A percentile compares a stretch with the other conserved stretches of the same genome.
Evolutionary conservation across 176 grass and related monocot genomes (phyloP).

Genomic region (Bolboschoenus planiculmis): DNA sequence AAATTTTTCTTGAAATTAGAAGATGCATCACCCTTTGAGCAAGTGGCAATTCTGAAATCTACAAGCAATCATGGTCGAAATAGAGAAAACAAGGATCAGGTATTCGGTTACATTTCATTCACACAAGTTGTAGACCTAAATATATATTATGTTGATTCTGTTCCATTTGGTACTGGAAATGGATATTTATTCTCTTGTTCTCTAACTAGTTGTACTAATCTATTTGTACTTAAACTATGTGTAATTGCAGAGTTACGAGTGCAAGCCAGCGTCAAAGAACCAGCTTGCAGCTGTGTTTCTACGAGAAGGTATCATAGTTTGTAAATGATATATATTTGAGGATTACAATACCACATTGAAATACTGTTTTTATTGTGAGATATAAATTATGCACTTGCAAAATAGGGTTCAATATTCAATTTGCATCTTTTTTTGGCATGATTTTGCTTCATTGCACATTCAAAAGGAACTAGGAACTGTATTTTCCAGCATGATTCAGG

Average conservation of each 20-base stretch:
- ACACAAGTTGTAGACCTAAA: not conserved
- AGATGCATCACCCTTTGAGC: not conserved
- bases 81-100: conserved; percentile 11
- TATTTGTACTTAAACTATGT: not conserved
- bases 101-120: not conserved
- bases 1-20: not conserved
- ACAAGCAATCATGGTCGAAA: not conserved
- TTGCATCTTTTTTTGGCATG: not conserved
- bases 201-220: not conserved
- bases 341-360: not conserved
- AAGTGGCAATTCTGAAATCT: not conserved
- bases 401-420: not conserved
- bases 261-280: conserved; percentile 52
- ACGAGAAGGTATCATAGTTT: conserved; percentile 46
- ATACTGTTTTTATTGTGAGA: not conserved
- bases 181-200: not conserved
- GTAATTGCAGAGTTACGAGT: conserved; percentile 17
- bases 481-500: not conserved
- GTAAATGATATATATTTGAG: not conserved
- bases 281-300: conserved; percentile 55
- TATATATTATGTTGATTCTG: not conserved
- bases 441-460: not conserved
- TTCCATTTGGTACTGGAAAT: not conserved
- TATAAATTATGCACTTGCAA: not conserved
- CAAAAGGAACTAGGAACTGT: not conserved